A percentile compares a stretch with the other conserved stretches of the same genome.
phyloP scores from a whole-genome alignment of 2,329 filamentous ascomycete species.

The Kalaharituber pfeilii region DNA sequence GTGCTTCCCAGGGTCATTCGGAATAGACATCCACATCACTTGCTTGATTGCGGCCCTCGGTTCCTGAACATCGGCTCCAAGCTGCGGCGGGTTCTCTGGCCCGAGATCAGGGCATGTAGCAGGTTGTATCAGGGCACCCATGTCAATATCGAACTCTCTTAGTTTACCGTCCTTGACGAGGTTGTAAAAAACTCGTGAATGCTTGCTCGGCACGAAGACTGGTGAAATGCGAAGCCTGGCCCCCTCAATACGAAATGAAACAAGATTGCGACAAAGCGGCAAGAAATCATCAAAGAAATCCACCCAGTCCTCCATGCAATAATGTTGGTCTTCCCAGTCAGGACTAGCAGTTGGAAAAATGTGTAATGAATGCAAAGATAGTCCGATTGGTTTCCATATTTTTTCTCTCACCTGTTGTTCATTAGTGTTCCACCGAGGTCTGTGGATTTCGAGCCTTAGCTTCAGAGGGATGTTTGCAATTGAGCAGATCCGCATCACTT shows the following conservation, averaged over 20 bases:
- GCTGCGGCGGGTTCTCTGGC: not conserved
- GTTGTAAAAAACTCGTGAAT: not conserved
- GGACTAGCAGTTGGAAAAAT: not conserved
- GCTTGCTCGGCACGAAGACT: not conserved
- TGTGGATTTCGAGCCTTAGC: not conserved
- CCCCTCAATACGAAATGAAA: slow-evolving; percentile 7
- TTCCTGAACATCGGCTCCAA: not conserved
- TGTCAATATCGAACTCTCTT: slow-evolving; percentile 10
- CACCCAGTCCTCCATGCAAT: slow-evolving; percentile 1
- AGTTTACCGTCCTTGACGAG: slow-evolving; percentile 6
- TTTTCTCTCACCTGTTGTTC: not conserved
- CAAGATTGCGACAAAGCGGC: slow-evolving; percentile 12
- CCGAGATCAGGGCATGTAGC: slow-evolving; percentile 1
- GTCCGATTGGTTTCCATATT: not conserved
- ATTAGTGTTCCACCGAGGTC: not conserved
- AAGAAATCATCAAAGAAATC: slow-evolving; percentile 9
- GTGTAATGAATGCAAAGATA: not conserved
- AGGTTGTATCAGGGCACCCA: slow-evolving; percentile 6
- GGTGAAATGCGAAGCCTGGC: not conserved
- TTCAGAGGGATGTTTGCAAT: not conserved
- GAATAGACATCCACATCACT: slow-evolving; percentile 8
- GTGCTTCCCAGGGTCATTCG: not conserved
- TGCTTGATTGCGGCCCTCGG: slow-evolving; percentile 5
- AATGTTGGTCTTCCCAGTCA: not conserved
- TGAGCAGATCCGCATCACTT: not conserved